phyloP scores from a whole-genome alignment of 2,329 filamentous ascomycete genomes.

The Pseudopyricularia cyperi region DNA sequence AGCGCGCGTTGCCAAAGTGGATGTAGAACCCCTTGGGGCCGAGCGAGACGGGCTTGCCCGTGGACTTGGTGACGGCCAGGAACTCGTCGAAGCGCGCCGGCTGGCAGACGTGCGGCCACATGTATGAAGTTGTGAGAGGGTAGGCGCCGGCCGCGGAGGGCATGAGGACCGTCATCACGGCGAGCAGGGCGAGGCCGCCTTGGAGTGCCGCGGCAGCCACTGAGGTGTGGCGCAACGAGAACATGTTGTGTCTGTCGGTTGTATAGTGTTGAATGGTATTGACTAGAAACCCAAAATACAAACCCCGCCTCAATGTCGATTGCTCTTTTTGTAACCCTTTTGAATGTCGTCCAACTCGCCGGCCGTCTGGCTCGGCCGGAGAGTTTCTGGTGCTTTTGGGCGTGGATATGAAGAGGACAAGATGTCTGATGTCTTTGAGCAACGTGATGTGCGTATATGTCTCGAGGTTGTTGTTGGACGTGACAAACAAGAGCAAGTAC shows the following conservation, averaged over 20 bases:
- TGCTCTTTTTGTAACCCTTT: no score
- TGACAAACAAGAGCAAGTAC: no score
- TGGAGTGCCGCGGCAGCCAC: not conserved
- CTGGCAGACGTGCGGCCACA: conserved; percentile 3
- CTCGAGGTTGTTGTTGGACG: no score
- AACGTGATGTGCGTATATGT: no score
- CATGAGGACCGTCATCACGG: not conserved
- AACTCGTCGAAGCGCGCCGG: conserved; percentile 2
- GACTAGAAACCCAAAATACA: no score
- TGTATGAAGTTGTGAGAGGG: not conserved
- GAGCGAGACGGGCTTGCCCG: conserved; percentile 2
- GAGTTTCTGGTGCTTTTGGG: no score
- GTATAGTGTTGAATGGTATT: no score
- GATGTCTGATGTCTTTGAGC: no score
- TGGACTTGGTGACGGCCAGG: not conserved
- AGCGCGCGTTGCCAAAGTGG: conserved; percentile 2
- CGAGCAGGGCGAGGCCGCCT: not conserved
- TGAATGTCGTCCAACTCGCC: no score
- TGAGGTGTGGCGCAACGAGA: not conserved
- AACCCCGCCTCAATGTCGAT: no score
- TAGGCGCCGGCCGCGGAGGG: not conserved
- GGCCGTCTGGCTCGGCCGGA: no score
- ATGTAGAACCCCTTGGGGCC: conserved; percentile 2
- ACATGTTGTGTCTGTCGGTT: not conserved
- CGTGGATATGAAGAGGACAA: no score